phyloP scores from a whole-genome alignment of 2,329 filamentous ascomycete genomes.

The Xylaria sp. region DNA sequence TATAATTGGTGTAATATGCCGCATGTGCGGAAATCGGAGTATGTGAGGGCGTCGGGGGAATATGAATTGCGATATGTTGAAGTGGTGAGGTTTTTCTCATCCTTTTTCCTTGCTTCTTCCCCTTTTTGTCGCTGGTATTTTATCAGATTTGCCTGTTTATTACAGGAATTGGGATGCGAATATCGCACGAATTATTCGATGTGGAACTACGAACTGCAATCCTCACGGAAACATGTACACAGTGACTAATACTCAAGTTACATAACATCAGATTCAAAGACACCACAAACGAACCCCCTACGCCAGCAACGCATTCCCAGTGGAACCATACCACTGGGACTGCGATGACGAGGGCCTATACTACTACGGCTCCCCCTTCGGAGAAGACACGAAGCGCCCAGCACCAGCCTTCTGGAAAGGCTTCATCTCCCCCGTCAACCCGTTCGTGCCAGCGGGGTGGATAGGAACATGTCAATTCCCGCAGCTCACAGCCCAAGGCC shows the following conservation, averaged over 20 bases:
- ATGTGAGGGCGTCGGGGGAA: conserved; percentile 63
- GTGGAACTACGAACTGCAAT: not conserved
- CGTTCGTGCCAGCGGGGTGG: conserved; percentile 74
- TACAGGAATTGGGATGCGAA: not conserved
- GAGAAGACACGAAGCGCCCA: conserved; percentile 37
- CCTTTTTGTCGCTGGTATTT: not conserved
- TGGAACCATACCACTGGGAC: conserved; percentile 77
- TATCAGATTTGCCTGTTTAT: not conserved
- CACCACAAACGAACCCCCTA: conserved; percentile 90
- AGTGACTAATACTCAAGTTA: not conserved
- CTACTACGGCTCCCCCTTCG: conserved; percentile 72
- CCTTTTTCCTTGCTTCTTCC: not conserved
- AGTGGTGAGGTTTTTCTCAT: conserved; percentile 62
- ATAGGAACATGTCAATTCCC: conserved; percentile 82
- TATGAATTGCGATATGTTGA: conserved; percentile 80
- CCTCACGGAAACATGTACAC: not conserved
- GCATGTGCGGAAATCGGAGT: conserved; percentile 76
- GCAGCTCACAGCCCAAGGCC: conserved; percentile 77
- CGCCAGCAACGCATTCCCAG: conserved; percentile 78
- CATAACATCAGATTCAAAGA: conserved; percentile 70
- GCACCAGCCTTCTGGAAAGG: conserved; percentile 74
- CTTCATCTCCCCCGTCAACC: conserved; percentile 71
- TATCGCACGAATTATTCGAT: too few relatives aligned
- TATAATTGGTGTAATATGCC: conserved; percentile 94
- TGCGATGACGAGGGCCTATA: conserved; percentile 77